A percentile compares a stretch with the other conserved stretches of the same genome.
Evolutionary conservation across 2,329 filamentous ascomycete species (phyloP).

Genomic region (Pestalotiopsis fici): DNA sequence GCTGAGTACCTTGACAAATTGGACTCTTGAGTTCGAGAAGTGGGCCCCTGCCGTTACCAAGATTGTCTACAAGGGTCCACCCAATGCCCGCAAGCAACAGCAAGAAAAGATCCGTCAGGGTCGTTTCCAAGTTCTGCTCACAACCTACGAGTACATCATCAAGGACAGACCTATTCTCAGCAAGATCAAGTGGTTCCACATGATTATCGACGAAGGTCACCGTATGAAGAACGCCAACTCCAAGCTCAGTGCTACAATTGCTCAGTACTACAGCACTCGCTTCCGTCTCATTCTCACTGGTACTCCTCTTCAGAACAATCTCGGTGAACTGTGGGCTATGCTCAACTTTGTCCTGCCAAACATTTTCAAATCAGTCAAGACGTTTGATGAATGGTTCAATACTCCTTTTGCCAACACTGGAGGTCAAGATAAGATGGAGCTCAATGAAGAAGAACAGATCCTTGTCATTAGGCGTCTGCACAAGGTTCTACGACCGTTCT

Average conservation of each 20-base stretch:
- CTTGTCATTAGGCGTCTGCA: conserved; percentile 97
- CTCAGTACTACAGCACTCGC: conserved; percentile 90
- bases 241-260: conserved; percentile 92
- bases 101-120: conserved; percentile 94
- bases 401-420: conserved; percentile 98
- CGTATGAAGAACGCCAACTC: conserved; percentile 99
- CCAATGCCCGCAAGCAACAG: conserved; percentile 82
- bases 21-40: conserved; percentile 98
- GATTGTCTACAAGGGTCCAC: conserved; percentile 96
- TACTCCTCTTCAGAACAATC: conserved; percentile 95
- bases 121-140: conserved; percentile 93
- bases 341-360: conserved; percentile 98
- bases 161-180: conserved; percentile 93
- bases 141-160: conserved; percentile 99
- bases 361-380: conserved; percentile 99
- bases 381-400: conserved; percentile 99
- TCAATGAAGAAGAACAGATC: conserved; percentile 99
- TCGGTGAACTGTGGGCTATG: conserved; percentile 94
- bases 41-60: conserved; percentile 88
- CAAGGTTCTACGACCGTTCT: conserved; percentile 95
- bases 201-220: conserved; percentile 99
- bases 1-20: conserved; percentile 95
- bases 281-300: conserved; percentile 97
- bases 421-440: conserved; percentile 96
- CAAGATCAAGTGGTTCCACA: conserved; percentile 99